These are phyloP conservation scores for Penicillium olsonii DNA, from an alignment of 2,329 filamentous ascomycete species.

Conservation along the genomic window DNA sequence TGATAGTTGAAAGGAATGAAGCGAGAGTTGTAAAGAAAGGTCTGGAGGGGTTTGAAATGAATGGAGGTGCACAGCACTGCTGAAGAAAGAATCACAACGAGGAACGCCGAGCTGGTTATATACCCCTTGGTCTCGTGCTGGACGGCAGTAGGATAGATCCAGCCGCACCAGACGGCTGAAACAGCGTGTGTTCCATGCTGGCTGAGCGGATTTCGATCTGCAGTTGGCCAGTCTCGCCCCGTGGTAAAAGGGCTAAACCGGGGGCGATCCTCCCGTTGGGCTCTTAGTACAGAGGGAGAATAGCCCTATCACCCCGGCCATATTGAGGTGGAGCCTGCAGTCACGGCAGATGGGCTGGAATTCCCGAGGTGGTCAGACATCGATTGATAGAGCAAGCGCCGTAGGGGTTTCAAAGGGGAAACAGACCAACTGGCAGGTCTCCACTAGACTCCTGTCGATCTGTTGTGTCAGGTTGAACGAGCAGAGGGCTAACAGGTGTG, in stretches of 20 bases:
- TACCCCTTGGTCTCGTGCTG: slow-evolving; percentile 9
- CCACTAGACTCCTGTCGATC: slow-evolving; percentile 9
- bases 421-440: slow-evolving; percentile 2
- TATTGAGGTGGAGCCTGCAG: not conserved
- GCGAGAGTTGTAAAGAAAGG: slow-evolving; percentile 16
- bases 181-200: not conserved
- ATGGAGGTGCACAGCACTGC: slow-evolving; percentile 30
- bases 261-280: not conserved
- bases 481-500: not conserved
- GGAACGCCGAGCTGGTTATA: slow-evolving; percentile 13
- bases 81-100: slow-evolving; percentile 11
- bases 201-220: not conserved
- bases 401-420: slow-evolving; percentile 3
- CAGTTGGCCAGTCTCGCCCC: not conserved
- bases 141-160: not conserved
- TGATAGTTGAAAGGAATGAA: slow-evolving; percentile 16
- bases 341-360: not conserved
- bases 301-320: slow-evolving; percentile 2
- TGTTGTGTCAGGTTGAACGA: slow-evolving; percentile 1
- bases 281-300: too few species aligned
- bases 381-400: not conserved
- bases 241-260: not conserved
- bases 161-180: not conserved
- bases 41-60: slow-evolving; percentile 16
- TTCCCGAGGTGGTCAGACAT: not conserved